Percentiles rank a stretch among this genome's conserved stretches.
Evolutionary conservation across 352 stramenopile species (phyloP).

Genomic region (Globisporangium apiculatum): DNA sequence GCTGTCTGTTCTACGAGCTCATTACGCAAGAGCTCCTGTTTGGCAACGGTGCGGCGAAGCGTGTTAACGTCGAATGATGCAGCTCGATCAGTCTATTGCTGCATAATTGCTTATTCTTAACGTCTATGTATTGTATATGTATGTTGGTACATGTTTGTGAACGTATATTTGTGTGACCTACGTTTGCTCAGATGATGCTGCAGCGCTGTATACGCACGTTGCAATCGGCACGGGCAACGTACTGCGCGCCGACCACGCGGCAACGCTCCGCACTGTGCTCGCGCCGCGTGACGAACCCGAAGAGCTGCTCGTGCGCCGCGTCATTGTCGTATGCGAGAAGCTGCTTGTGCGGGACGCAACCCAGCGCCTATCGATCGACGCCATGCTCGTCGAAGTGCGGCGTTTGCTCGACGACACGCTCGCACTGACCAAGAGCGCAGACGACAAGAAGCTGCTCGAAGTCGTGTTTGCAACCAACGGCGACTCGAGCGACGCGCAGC

Average conservation of each 20-base stretch:
- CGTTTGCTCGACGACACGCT: conserved; percentile 23
- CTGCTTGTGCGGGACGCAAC: conserved; percentile 24
- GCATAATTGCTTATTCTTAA: too few relatives aligned
- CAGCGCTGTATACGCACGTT: conserved; percentile 52
- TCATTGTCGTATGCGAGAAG: conserved; percentile 21
- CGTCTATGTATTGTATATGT: background rate
- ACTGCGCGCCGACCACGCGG: conserved; percentile 32
- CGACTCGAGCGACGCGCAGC: background rate
- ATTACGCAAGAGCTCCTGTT: conserved; percentile 65
- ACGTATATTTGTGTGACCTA: too few relatives aligned
- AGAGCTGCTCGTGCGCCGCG: conserved; percentile 17
- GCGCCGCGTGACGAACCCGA: conserved; percentile 23
- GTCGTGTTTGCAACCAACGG: background rate
- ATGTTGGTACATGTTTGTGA: too few relatives aligned
- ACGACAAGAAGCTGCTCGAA: conserved; percentile 12
- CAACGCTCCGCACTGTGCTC: conserved; percentile 26
- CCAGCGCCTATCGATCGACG: conserved; percentile 18
- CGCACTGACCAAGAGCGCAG: conserved; percentile 16
- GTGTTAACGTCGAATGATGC: too few relatives aligned
- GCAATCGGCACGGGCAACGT: conserved; percentile 24
- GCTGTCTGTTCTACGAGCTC: conserved; percentile 64
- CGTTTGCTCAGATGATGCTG: conserved; percentile 43
- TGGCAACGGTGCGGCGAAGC: conserved; percentile 26
- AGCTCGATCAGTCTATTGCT: too few relatives aligned
- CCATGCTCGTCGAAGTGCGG: conserved; percentile 13